These are phyloP conservation scores for Exserohilum rostratum DNA, from an alignment of 2,329 filamentous ascomycete species.

Conservation along the genomic window DNA sequence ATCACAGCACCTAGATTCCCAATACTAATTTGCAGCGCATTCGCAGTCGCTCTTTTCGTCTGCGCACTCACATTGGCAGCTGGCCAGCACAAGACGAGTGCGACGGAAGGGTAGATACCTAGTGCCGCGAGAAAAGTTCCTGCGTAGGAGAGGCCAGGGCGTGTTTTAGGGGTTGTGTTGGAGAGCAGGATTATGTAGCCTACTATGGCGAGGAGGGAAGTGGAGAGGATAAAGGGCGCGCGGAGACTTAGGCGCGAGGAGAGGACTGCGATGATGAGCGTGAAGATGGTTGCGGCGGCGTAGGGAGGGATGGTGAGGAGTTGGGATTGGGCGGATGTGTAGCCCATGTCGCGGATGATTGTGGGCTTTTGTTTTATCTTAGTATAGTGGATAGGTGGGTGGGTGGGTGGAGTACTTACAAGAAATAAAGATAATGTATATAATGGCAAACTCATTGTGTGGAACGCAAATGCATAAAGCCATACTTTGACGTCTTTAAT, in stretches of 20 bases:
- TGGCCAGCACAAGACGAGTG: constrained; percentile 56
- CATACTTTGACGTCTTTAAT: constrained; percentile 54
- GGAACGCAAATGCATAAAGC: constrained; percentile 73
- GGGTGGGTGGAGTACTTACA: constrained; percentile 33
- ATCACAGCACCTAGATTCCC: constrained; percentile 55
- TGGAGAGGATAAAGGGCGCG: constrained; percentile 45
- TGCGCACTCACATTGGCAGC: constrained; percentile 60
- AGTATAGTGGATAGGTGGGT: neutral
- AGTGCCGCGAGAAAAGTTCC: constrained; percentile 48
- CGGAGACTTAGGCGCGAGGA: constrained; percentile 42
- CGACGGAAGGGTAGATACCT: constrained; percentile 49
- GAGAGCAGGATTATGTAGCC: constrained; percentile 50
- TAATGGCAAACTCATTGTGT: constrained; percentile 68
- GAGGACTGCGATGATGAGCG: constrained; percentile 42
- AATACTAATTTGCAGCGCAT: constrained; percentile 57
- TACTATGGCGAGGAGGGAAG: constrained; percentile 40
- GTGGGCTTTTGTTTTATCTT: too few relatives aligned
- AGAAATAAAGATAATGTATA: constrained; percentile 49
- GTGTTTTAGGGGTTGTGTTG: constrained; percentile 37
- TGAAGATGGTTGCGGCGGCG: constrained; percentile 47
- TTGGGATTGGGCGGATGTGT: constrained; percentile 51
- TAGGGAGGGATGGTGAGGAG: constrained; percentile 56
- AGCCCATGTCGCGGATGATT: constrained; percentile 54
- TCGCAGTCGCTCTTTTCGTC: constrained; percentile 59
- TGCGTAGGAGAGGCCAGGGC: constrained; percentile 46